These are phyloP conservation scores for Fusarium sp. DNA, from an alignment of 2,329 filamentous ascomycete species.

Conservation along the genomic window DNA sequence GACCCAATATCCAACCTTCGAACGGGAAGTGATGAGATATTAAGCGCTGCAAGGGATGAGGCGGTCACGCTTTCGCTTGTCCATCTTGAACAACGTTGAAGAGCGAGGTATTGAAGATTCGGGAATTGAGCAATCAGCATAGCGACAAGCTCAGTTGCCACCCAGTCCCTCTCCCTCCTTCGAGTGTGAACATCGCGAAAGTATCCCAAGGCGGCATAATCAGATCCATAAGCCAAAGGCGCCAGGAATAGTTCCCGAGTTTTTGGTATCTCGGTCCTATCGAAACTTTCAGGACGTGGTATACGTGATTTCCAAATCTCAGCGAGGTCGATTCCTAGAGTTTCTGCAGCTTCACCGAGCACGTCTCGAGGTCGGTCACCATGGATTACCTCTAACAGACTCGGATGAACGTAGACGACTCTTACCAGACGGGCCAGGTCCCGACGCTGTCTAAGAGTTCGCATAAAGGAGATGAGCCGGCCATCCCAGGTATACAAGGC, in stretches of 20 bases:
- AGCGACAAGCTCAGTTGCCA: conserved; percentile 5
- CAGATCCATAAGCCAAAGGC: background rate
- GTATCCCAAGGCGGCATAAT: background rate
- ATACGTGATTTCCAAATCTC: conserved; percentile 3
- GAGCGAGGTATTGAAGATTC: conserved; percentile 1
- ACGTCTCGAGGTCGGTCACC: background rate
- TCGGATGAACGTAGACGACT: background rate
- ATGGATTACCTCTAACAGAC: background rate
- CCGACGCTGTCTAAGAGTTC: background rate
- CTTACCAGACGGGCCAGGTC: conserved; percentile 12
- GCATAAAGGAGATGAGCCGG: conserved; percentile 14
- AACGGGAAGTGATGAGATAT: background rate
- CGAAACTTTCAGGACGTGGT: background rate
- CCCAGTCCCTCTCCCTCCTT: background rate
- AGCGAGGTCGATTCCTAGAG: conserved; percentile 7
- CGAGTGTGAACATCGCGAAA: background rate
- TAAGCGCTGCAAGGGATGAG: background rate
- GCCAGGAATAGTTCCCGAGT: background rate
- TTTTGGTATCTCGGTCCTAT: background rate
- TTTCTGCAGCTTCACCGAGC: conserved; percentile 5
- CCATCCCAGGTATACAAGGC: conserved; percentile 6
- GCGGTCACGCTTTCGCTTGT: background rate
- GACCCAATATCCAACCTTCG: conserved; percentile 4
- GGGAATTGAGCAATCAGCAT: conserved; percentile 17
- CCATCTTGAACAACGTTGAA: conserved; percentile 6